A percentile compares a stretch with the other conserved stretches of the same genome.
phyloP scores from a whole-genome alignment of 1,284 basidiomycete genomes.

The Bondarzewia mesenterica region DNA sequence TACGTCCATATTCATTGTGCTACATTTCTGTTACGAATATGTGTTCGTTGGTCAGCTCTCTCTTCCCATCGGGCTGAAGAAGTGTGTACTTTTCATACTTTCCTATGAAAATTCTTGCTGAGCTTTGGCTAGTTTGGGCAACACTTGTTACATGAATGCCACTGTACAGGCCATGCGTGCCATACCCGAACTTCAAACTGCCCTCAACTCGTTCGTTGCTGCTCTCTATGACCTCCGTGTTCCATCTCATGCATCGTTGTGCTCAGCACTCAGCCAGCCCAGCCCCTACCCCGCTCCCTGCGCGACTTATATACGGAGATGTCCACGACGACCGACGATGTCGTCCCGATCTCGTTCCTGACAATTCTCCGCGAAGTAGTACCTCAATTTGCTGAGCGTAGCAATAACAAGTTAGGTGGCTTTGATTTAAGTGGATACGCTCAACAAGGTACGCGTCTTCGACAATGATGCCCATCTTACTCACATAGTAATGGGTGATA shows the following conservation, averaged over 20 bases:
- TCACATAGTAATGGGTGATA: no score
- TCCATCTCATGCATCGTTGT: neutral
- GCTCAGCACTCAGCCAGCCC: conserved; percentile 5
- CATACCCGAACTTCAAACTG: conserved; percentile 80
- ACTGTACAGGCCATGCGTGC: conserved; percentile 88
- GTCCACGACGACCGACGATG: conserved; percentile 68
- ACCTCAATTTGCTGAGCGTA: conserved; percentile 86
- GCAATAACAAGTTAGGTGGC: conserved; percentile 10
- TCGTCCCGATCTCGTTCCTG: conserved; percentile 73
- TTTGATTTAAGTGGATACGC: conserved; percentile 44
- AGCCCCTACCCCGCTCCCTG: conserved; percentile 45
- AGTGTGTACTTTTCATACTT: conserved; percentile 32
- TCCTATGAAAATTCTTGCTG: conserved; percentile 13
- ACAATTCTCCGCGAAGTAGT: conserved; percentile 67
- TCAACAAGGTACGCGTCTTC: conserved; percentile 85
- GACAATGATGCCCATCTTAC: no score
- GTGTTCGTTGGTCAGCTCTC: conserved; percentile 32
- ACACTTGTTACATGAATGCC: conserved; percentile 96
- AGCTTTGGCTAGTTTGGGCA: conserved; percentile 51
- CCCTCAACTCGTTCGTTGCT: conserved; percentile 32
- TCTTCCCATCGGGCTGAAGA: conserved; percentile 63
- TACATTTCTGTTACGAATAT: conserved; percentile 1
- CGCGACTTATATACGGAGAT: conserved; percentile 72
- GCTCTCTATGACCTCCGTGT: neutral
- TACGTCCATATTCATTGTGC: conserved; percentile 27